These are phyloP conservation scores for Penicillium manginii DNA, from an alignment of 495 filamentous ascomycete genomes.

Conservation along the genomic window DNA sequence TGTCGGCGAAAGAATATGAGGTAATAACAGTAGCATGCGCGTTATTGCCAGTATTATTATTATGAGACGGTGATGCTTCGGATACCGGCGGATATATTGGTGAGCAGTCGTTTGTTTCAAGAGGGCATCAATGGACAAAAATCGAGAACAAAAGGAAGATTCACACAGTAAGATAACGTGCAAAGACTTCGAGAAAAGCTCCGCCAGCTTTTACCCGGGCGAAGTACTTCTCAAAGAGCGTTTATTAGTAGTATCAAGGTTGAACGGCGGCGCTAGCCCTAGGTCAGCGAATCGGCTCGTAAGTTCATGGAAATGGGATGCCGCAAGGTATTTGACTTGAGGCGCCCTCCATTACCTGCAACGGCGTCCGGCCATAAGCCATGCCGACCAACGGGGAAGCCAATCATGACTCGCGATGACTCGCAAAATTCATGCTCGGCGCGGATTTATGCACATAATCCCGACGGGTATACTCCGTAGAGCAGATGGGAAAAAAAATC, in stretches of 20 bases:
- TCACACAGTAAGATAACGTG: too few relatives aligned
- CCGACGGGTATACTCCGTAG: neutral
- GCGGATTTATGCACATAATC: neutral
- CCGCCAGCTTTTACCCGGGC: too few relatives aligned
- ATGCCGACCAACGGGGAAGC: neutral
- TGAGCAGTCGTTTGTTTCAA: too few relatives aligned
- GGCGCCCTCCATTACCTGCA: neutral
- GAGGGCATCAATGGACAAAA: too few relatives aligned
- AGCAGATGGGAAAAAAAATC: neutral
- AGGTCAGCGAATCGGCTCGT: conserved; percentile 3
- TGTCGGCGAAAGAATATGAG: neutral
- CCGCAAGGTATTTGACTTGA: conserved; percentile 1
- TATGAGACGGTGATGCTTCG: neutral
- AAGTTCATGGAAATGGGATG: neutral
- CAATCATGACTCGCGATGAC: neutral
- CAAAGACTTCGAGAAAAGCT: neutral
- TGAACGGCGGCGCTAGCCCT: conserved; percentile 1
- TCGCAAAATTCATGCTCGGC: neutral
- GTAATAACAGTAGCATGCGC: conserved; percentile 21
- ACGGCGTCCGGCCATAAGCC: neutral
- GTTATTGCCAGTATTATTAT: neutral
- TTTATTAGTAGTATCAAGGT: neutral
- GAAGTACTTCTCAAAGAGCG: neutral
- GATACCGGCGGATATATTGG: neutral
- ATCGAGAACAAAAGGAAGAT: too few relatives aligned